phyloP scores from a whole-genome alignment of 2,329 filamentous ascomycete species.

The Aspergillus sp. region DNA sequence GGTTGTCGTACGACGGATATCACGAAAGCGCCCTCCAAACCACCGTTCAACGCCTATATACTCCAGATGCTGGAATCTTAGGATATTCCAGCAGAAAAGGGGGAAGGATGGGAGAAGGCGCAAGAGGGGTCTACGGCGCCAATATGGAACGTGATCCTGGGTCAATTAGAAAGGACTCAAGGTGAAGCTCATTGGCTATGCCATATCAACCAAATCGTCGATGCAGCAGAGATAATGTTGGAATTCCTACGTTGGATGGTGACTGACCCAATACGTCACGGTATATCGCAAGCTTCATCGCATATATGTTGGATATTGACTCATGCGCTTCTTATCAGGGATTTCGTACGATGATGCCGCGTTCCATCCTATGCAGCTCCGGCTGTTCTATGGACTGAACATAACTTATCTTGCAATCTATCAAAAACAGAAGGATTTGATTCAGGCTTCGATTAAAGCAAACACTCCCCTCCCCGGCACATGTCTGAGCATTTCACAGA shows the following conservation, averaged over 20 bases:
- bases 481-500: neutral
- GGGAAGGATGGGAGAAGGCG: neutral
- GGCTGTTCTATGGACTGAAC: too few relatives aligned
- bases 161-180: neutral
- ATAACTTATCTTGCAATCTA: neutral
- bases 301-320: too few relatives aligned
- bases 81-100: neutral
- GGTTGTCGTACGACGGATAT: neutral
- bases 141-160: neutral
- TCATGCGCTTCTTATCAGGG: too few relatives aligned
- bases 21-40: neutral
- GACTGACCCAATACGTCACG: neutral
- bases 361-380: too few relatives aligned
- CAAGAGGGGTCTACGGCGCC: neutral
- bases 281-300: neutral
- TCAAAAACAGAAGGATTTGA: neutral
- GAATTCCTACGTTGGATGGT: neutral
- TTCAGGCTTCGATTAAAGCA: neutral
- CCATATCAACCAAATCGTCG: neutral
- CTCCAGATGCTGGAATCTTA: neutral
- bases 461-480: neutral
- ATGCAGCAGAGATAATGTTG: neutral
- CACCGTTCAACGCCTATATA: neutral
- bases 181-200: neutral
- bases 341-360: too few relatives aligned